A percentile compares a stretch with the other conserved stretches of the same genome.
Evolutionary conservation across 495 filamentous ascomycete species (phyloP).

Genomic region (Penicillium psychrofluorescens): DNA sequence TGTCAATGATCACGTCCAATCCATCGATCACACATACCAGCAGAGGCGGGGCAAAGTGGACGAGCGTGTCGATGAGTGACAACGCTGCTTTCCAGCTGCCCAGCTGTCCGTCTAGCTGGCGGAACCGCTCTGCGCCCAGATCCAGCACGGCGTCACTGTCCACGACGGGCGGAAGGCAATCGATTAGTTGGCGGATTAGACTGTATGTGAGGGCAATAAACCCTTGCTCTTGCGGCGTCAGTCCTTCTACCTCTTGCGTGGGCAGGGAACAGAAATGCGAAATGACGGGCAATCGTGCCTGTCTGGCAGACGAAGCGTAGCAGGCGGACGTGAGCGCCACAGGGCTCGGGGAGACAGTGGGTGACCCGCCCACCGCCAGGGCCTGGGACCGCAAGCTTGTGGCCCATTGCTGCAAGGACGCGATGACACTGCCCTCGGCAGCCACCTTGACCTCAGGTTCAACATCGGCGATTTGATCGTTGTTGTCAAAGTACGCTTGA

Average conservation of each 20-base stretch:
- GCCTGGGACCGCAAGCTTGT: conserved; percentile 29
- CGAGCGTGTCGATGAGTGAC: conserved; percentile 29
- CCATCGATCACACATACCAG: conserved; percentile 37
- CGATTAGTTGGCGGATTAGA: conserved; percentile 42
- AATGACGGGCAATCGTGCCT: conserved; percentile 31
- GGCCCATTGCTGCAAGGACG: conserved; percentile 32
- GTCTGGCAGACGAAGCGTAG: conserved; percentile 27
- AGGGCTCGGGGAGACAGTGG: conserved; percentile 18
- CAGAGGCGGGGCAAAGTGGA: conserved; percentile 36
- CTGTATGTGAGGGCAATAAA: conserved; percentile 40
- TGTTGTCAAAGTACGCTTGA: conserved; percentile 34
- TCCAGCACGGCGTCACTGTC: conserved; percentile 31
- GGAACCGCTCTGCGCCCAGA: conserved; percentile 32
- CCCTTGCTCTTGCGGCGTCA: conserved; percentile 25
- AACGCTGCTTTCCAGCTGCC: conserved; percentile 35
- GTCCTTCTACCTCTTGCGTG: conserved; percentile 11
- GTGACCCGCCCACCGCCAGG: conserved; percentile 31
- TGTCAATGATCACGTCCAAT: conserved; percentile 30
- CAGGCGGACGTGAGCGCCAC: conserved; percentile 33
- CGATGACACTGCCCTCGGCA: conserved; percentile 25
- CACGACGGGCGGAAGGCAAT: conserved; percentile 32
- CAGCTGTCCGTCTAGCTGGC: conserved; percentile 30
- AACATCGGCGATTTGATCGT: conserved; percentile 29
- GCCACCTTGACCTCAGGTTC: conserved; percentile 24
- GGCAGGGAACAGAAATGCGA: conserved; percentile 37